Evolutionary conservation across 129 eudicot species (phyloP), one percentile per base, ranked within the genome.

Genomic region (Flaveria robusta): DNA sequence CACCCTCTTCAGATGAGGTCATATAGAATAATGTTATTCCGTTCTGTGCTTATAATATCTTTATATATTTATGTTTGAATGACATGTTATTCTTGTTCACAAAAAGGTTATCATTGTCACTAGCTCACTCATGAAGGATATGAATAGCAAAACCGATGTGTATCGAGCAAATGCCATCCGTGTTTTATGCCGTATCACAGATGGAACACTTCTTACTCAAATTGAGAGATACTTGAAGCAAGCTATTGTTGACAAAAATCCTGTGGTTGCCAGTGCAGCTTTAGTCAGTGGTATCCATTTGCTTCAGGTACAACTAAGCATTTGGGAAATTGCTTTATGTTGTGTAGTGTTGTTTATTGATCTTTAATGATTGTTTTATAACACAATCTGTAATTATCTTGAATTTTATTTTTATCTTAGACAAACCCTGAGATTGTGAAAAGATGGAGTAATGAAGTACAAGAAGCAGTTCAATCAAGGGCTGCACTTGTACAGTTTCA

Each of bases 361-460:
- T 65, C 23, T 50, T 34, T 66, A 22, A 2, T 31, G 18, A 76
- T 49, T 13, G 31, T 64, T 19, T 0, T 31, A 15, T 63, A 27
- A 34, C 23, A 26, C 27, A 31, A 5, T 6, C 19, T 45, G 41
- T 56, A 15, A 72, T 46, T 15, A 20, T 45, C 1, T 71, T 46
- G 9, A 41, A 2, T 72, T 68, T 23, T 19, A 66, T 31, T 68
- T 7, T 29, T 12, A 74, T 65, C 20, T 37, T 85, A 92, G 98
- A 88, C 97, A 41, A 91, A 79, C 66, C 95, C 95, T 13, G 97
- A 90, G 77, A 85, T 90, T 23, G 97, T 93, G 71, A 92, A 89
- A 86, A 92, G 98, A 75, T 92, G 98, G 98, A 92, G 98, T 80
- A 92, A 92, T 83, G 98, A 92, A 85, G 96, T 92, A 74, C 96